These are phyloP conservation scores for Oryza glaberrima DNA, from an alignment of 176 grass and related monocot species.

Conservation along the genomic window DNA sequence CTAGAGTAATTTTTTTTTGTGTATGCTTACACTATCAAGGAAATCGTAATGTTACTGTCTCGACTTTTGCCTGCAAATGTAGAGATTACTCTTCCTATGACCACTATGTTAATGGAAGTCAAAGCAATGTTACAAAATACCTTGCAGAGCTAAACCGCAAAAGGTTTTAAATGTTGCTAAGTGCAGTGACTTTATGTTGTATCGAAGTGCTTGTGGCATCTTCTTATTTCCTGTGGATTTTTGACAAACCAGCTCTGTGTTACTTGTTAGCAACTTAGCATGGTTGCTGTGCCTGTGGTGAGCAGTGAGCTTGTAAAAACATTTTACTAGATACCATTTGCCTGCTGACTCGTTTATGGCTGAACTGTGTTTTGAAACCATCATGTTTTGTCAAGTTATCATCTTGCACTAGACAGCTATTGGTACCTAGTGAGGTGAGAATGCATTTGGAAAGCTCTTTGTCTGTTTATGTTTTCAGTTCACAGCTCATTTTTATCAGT, in stretches of 20 bases:
- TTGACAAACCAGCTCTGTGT: conserved; percentile 3
- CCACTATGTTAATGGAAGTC: too few relatives aligned
- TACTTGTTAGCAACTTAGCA: background rate
- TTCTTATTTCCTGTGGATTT: conserved; percentile 6
- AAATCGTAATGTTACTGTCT: background rate
- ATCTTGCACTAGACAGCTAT: background rate
- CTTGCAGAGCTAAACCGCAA: background rate
- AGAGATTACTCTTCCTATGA: too few relatives aligned
- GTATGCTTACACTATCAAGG: background rate
- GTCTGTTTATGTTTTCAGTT: background rate
- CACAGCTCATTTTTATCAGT: background rate
- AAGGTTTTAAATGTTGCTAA: background rate
- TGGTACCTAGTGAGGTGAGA: conserved; percentile 5
- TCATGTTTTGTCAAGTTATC: conserved; percentile 17
- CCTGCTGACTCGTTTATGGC: background rate
- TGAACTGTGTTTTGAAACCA: background rate
- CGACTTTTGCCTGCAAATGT: background rate
- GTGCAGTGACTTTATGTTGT: background rate
- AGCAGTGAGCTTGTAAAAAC: background rate
- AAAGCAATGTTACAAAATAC: too few relatives aligned
- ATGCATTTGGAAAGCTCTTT: background rate
- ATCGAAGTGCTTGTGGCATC: background rate
- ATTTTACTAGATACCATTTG: background rate
- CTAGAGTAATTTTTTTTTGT: conserved; percentile 10
- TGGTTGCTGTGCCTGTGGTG: background rate